Conservation (phyloP, 2,329 filamentous ascomycete genomes). For the Stachybotrys echinatus region DNA sequence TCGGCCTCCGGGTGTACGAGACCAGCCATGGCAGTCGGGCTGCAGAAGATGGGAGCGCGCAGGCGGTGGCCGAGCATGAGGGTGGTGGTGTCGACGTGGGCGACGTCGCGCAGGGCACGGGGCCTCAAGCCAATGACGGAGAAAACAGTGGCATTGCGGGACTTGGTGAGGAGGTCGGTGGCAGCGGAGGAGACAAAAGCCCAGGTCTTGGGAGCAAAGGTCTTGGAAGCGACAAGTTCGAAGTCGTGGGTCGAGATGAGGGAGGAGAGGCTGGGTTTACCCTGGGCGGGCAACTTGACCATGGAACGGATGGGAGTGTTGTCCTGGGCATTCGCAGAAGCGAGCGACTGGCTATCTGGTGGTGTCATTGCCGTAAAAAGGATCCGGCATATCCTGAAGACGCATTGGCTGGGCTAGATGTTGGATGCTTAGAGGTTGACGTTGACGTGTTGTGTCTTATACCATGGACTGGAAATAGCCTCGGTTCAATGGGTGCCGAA, state of each 20-base stretch:
- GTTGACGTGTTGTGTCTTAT: too few species aligned
- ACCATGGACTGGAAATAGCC: too few species aligned
- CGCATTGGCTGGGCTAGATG: too few species aligned
- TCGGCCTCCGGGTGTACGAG: conserved; percentile 63
- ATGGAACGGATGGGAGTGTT: neutral
- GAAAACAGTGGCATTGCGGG: conserved; percentile 49
- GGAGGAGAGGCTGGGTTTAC: neutral
- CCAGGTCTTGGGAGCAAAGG: conserved; percentile 59
- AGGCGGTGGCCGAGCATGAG: conserved; percentile 46
- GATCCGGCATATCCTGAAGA: too few species aligned
- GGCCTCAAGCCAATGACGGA: conserved; percentile 54
- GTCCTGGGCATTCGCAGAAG: neutral
- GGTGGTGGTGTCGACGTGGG: conserved; percentile 40
- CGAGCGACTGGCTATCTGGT: too few species aligned
- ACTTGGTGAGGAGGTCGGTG: conserved; percentile 54
- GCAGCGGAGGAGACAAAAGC: conserved; percentile 64
- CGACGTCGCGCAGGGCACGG: conserved; percentile 52
- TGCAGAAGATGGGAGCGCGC: conserved; percentile 55
- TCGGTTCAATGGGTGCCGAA: neutral
- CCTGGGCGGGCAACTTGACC: neutral
- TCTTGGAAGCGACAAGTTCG: conserved; percentile 46
- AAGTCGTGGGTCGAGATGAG: conserved; percentile 46
- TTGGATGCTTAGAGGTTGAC: too few species aligned
- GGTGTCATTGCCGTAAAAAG: too few species aligned
- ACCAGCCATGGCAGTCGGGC: conserved; percentile 59